Evolutionary conservation across 1,284 basidiomycete genomes (phyloP).

Genomic region (Cryptococcus jaspeensis): DNA sequence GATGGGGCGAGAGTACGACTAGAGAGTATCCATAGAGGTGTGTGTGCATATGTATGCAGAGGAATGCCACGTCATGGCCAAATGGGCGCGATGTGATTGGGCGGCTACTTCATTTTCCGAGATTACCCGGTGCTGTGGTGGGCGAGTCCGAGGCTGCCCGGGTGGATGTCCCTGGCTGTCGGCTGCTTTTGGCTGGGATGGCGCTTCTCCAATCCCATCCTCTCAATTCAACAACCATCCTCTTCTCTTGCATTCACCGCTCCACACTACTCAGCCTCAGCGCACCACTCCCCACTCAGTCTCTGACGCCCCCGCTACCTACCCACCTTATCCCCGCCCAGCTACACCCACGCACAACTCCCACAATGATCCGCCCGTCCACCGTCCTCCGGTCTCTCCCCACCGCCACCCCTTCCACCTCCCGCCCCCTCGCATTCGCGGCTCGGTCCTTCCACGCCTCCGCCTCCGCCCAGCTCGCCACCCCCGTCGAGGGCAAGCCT

Average conservation of each 20-base stretch:
- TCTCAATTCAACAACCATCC: background rate
- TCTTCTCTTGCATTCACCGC: background rate
- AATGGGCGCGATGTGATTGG: background rate
- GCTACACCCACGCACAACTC: background rate
- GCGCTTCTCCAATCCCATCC: slow-evolving; percentile 1
- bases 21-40: background rate
- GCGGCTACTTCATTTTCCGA: background rate
- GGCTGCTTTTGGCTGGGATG: no score
- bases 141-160: no score
- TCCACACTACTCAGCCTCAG: background rate
- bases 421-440: slow-evolving; percentile 8
- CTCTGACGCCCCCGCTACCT: background rate
- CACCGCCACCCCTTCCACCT: slow-evolving; percentile 59
- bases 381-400: slow-evolving; percentile 66
- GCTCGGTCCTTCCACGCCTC: slow-evolving; percentile 35
- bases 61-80: background rate
- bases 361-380: slow-evolving; percentile 49
- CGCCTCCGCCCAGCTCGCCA: slow-evolving; percentile 31
- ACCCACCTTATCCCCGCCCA: background rate
- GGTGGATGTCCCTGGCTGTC: no score
- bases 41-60: background rate
- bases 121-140: no score
- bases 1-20: background rate
- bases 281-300: background rate
- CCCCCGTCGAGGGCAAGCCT: slow-evolving; percentile 43